Evolutionary conservation across 2,329 filamentous ascomycete species (phyloP), one percentile per base, ranked within the genome.

Genomic region (Epichloe hybrida): DNA sequence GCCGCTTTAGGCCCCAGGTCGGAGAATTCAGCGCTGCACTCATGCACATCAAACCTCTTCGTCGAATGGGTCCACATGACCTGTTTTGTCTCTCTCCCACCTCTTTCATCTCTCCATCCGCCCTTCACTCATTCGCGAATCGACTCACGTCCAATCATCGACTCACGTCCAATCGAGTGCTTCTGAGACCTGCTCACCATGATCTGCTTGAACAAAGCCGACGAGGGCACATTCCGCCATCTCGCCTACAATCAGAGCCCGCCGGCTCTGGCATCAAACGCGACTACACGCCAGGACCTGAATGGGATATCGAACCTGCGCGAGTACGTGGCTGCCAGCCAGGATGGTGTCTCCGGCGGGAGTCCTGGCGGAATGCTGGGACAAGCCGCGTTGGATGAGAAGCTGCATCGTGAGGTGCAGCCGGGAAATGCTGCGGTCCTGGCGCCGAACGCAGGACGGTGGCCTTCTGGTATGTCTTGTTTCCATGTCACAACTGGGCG

Each of bases 121-220:
- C 27, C 27, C 27, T 31, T 31, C 8, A 9, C 8, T 31, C 27
- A 31, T 9, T 31, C 27, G 27, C 27, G 27, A 31, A 31, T 31
- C 27, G 27, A 31, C 8, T 31, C 27, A 31, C 27, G 27, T 31
- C 27, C 27, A 31, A 9, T 31, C 7, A 9, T 8, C 27, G 27
- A 4, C 27, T 31, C 27, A 4, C 27, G 20, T 21, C 27, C 27
- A 17, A 31, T 31, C 3, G 27, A 31, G 27, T 31, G 27, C 27
- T 31, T 31, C 27, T 31, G 27, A 31, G 8, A 31, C 27, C 3
- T 31, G 27, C 27, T 31, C 27, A 31, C 23, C 45, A 77, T 79
- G 75, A 79, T 77, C 56, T 75, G 75, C 53, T 74, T 76, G 12
- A 76, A 74, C 34, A 71, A 75, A 54, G 76, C 72, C 46, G 75